Evolutionary conservation across 208 protist genomes (phyloP).

Genomic region (Leptomonas seymouri): DNA sequence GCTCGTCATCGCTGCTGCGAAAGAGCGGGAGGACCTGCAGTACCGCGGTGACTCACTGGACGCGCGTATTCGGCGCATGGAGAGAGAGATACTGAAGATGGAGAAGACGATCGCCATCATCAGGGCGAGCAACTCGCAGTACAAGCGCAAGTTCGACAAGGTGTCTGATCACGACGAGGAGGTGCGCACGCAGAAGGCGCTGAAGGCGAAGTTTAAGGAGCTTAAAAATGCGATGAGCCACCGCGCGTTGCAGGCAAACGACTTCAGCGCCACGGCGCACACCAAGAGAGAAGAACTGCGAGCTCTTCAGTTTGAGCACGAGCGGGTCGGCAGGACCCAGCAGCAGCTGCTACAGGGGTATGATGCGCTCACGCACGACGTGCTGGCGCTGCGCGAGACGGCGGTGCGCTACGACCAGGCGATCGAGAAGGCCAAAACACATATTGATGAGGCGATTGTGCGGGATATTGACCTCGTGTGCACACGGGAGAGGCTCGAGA

Average conservation of each 20-base stretch:
- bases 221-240: slow-evolving; percentile 68
- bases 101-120: slow-evolving; percentile 83
- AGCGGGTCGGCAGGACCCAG: slow-evolving; percentile 35
- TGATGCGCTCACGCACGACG: slow-evolving; percentile 37
- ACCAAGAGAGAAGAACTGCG: slow-evolving; percentile 56
- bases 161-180: slow-evolving; percentile 62
- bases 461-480: slow-evolving; percentile 67
- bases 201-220: slow-evolving; percentile 69
- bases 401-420: slow-evolving; percentile 71
- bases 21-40: slow-evolving; percentile 89
- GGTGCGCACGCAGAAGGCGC: slow-evolving; percentile 49
- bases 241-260: slow-evolving; percentile 63
- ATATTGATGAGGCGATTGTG: slow-evolving; percentile 36
- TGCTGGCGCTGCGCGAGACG: slow-evolving; percentile 53
- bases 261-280: slow-evolving; percentile 55
- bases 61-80: slow-evolving; percentile 70
- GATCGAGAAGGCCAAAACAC: slow-evolving; percentile 43
- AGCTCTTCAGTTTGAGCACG: slow-evolving; percentile 35
- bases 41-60: slow-evolving; percentile 82
- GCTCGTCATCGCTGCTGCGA: slow-evolving; percentile 80
- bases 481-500: slow-evolving; percentile 40
- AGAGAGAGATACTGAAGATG: slow-evolving; percentile 79
- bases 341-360: slow-evolving; percentile 51
- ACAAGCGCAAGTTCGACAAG: slow-evolving; percentile 77
- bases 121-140: slow-evolving; percentile 75